A percentile compares a stretch with the other conserved stretches of the same genome.
Evolutionary conservation across 306 rosid species (phyloP).

Genomic region (Canavalia gladiata): DNA sequence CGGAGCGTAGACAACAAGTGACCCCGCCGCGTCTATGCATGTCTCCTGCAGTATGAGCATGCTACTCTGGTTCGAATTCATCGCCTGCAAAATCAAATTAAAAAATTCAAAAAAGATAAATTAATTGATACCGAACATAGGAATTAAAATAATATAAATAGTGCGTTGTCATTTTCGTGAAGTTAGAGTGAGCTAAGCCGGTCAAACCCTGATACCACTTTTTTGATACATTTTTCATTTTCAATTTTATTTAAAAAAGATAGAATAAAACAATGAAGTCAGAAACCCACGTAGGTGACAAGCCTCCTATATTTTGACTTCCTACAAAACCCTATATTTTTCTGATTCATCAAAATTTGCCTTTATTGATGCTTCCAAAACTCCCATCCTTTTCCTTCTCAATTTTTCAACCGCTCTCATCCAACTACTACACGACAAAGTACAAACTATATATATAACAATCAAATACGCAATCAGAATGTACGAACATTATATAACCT

Average conservation of each 20-base stretch:
- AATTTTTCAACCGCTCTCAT: conserved; percentile 28
- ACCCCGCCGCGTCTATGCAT: conserved; percentile 86
- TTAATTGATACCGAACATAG: not conserved
- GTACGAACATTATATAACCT: no score
- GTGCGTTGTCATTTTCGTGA: conserved; percentile 41
- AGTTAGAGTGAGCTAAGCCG: not conserved
- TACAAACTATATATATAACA: no score
- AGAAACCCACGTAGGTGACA: conserved; percentile 51
- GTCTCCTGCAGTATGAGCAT: conserved; percentile 96
- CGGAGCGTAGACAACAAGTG: conserved; percentile 97
- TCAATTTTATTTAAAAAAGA: not conserved
- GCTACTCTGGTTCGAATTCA: conserved; percentile 90
- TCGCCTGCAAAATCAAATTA: conserved; percentile 58
- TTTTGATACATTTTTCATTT: not conserved
- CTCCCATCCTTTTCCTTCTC: conserved; percentile 58
- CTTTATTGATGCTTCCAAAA: conserved; percentile 64
- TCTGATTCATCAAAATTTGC: conserved; percentile 58
- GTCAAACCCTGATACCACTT: conserved; percentile 53
- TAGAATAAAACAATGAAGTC: conserved; percentile 6
- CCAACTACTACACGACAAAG: conserved; percentile 43
- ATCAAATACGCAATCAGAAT: no score
- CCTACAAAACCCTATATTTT: conserved; percentile 33
- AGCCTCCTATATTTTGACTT: conserved; percentile 70
- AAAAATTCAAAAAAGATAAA: not conserved
- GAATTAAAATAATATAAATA: not conserved